phyloP scores from a whole-genome alignment of 2,329 filamentous ascomycete species.

The Huntiella savannae region DNA sequence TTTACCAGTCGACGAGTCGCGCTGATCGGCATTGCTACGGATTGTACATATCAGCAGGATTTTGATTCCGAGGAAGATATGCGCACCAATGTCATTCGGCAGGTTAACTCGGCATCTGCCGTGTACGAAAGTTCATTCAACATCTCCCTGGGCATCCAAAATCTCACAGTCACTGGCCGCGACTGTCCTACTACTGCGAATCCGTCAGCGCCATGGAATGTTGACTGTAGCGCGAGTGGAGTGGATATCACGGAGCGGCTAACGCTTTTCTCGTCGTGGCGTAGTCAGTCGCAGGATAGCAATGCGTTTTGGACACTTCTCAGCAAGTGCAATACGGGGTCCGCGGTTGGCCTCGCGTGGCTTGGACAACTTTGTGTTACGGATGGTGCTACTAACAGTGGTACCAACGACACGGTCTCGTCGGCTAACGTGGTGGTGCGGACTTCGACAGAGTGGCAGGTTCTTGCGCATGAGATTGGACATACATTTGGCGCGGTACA shows the following conservation, averaged over 20 bases:
- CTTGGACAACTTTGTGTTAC: constrained; percentile 64
- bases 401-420: constrained; percentile 50
- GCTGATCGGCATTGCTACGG: constrained; percentile 75
- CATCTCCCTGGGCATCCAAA: constrained; percentile 76
- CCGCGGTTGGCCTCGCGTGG: constrained; percentile 85
- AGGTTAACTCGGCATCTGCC: constrained; percentile 72
- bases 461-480: constrained; percentile 84
- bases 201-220: constrained; percentile 62
- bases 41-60: constrained; percentile 65
- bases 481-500: constrained; percentile 94
- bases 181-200: constrained; percentile 55
- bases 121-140: constrained; percentile 87
- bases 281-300: constrained; percentile 53
- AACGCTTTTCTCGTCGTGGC: constrained; percentile 77
- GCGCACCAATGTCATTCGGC: constrained; percentile 55
- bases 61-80: constrained; percentile 48
- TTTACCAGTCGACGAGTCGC: constrained; percentile 81
- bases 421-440: constrained; percentile 79
- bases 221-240: constrained; percentile 40
- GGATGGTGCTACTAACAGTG: constrained; percentile 34
- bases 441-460: constrained; percentile 76
- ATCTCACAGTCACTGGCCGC: constrained; percentile 57
- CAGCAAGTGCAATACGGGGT: constrained; percentile 60
- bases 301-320: constrained; percentile 92
- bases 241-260: constrained; percentile 57